A percentile compares a stretch with the other conserved stretches of the same genome.
phyloP scores from a whole-genome alignment of 306 rosid genomes.

The Vigna trinervia region DNA sequence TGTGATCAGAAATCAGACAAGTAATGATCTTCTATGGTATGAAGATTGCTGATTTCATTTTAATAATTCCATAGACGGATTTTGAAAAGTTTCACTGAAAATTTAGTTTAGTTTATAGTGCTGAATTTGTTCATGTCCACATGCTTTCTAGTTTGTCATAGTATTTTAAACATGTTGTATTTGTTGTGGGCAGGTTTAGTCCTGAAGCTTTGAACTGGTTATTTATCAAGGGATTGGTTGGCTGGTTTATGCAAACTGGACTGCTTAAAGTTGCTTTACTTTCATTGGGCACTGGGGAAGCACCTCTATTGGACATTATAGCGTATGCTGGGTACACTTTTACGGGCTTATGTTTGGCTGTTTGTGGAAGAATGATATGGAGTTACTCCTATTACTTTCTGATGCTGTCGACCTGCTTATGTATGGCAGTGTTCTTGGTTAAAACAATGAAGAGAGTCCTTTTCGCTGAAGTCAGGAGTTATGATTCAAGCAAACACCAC shows the following conservation, averaged over 20 bases:
- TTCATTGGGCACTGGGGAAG: conserved; percentile 85
- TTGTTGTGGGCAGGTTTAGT: conserved; percentile 69
- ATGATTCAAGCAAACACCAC: conserved; percentile 89
- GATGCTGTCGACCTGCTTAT: conserved; percentile 86
- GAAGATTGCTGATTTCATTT: neutral
- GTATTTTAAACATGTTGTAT: conserved; percentile 32
- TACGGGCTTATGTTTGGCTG: conserved; percentile 86
- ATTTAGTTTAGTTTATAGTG: conserved; percentile 5
- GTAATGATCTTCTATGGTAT: conserved; percentile 19
- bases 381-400: conserved; percentile 79
- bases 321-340: conserved; percentile 87
- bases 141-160: neutral
- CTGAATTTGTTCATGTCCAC: conserved; percentile 1
- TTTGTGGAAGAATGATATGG: conserved; percentile 65
- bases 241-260: conserved; percentile 85
- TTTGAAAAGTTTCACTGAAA: neutral
- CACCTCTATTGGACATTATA: conserved; percentile 80
- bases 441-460: conserved; percentile 95
- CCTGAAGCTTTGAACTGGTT: conserved; percentile 95
- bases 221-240: conserved; percentile 91
- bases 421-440: conserved; percentile 96
- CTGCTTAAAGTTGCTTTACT: conserved; percentile 76
- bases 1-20: conserved; percentile 7
- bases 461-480: conserved; percentile 87
- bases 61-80: neutral